These are phyloP conservation scores for Leccinum subtestaceum DNA, from an alignment of 768 basidiomycete genomes.

Conservation along the genomic window DNA sequence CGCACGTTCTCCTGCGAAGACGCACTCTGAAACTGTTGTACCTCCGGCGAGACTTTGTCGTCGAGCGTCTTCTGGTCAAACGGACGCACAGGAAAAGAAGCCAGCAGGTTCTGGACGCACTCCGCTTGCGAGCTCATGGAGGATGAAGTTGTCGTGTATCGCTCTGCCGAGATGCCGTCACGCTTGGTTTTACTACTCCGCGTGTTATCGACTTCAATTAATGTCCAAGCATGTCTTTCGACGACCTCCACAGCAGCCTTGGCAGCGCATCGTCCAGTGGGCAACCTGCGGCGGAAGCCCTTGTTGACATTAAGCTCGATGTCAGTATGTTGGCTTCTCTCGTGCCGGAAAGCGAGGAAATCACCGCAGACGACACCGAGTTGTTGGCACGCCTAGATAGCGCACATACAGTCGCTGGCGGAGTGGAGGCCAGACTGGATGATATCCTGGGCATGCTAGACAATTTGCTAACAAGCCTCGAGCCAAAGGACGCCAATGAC, in stretches of 20 bases:
- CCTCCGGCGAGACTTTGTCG: conserved; percentile 44
- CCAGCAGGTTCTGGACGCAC: conserved; percentile 48
- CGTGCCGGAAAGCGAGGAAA: conserved; percentile 24
- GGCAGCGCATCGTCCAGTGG: conserved; percentile 2
- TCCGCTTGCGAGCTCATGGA: conserved; percentile 53
- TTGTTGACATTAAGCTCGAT: conserved; percentile 35
- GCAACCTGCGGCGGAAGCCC: conserved; percentile 1
- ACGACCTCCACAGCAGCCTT: conserved; percentile 19
- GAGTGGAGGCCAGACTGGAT: conserved; percentile 63
- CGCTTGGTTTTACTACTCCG: conserved; percentile 16
- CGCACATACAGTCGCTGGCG: conserved; percentile 58
- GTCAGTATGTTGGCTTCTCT: conserved; percentile 33
- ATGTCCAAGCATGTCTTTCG: conserved; percentile 24
- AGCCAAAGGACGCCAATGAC: conserved; percentile 15
- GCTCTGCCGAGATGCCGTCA: conserved; percentile 26
- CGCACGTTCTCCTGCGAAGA: conserved; percentile 58
- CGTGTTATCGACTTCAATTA: conserved; percentile 13
- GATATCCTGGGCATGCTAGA: conserved; percentile 58
- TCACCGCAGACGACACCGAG: conserved; percentile 41
- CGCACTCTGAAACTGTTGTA: conserved; percentile 41
- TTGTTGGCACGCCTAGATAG: conserved; percentile 53
- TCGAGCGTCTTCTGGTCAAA: conserved; percentile 46
- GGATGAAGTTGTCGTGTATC: neutral
- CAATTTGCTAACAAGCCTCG: conserved; percentile 46
- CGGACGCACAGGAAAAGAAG: conserved; percentile 51